These are phyloP conservation scores for Fusarium equiseti DNA, from an alignment of 2,329 filamentous ascomycete species.

Conservation along the genomic window DNA sequence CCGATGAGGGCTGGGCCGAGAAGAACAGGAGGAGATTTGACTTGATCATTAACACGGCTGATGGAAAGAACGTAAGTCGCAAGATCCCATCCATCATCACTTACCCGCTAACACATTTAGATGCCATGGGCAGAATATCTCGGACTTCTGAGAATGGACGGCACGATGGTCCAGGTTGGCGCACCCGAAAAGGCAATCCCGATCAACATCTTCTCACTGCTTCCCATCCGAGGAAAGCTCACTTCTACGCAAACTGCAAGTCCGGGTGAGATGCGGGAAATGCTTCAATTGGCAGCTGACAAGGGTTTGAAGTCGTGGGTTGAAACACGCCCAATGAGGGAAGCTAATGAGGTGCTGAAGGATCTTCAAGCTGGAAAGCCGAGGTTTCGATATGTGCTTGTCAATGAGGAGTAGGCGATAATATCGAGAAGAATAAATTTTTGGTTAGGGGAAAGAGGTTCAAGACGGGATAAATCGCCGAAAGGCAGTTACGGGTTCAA, in stretches of 20 bases:
- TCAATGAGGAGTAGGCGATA: constrained; percentile 40
- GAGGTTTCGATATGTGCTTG: constrained; percentile 60
- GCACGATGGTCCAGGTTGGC: constrained; percentile 71
- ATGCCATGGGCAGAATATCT: constrained; percentile 41
- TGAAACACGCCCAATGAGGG: constrained; percentile 64
- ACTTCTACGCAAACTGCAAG: constrained; percentile 59
- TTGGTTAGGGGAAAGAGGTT: background rate
- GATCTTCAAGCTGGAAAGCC: constrained; percentile 67
- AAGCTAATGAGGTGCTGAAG: constrained; percentile 65
- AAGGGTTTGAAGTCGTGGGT: constrained; percentile 69
- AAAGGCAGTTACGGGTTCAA: background rate
- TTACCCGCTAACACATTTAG: constrained; percentile 1
- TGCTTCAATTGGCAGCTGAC: constrained; percentile 68
- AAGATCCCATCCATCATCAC: rapidly evolving
- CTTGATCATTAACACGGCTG: constrained; percentile 76
- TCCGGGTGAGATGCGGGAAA: constrained; percentile 68
- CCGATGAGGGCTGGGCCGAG: constrained; percentile 63
- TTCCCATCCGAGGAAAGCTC: constrained; percentile 13
- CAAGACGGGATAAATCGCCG: rapidly evolving
- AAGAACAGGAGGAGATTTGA: constrained; percentile 71
- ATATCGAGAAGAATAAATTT: rapidly evolving
- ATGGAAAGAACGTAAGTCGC: background rate
- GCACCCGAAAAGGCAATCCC: background rate
- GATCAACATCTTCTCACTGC: constrained; percentile 32
- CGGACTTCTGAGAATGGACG: constrained; percentile 60